phyloP scores from a whole-genome alignment of 1,139 yeast species.

The Blastobotrys malaysiensis region DNA sequence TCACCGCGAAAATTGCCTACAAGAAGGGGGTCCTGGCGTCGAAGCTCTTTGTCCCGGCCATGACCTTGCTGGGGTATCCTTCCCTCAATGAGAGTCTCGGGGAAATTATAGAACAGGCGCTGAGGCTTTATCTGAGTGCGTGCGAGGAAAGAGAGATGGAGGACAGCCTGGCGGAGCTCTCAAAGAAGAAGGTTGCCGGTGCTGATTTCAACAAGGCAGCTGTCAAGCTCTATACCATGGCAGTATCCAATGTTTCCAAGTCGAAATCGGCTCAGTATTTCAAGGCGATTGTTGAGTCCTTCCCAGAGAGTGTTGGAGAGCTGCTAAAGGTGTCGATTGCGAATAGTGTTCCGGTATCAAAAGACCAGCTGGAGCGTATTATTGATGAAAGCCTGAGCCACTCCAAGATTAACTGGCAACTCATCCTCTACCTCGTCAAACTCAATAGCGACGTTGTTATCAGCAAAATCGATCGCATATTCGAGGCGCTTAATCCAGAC shows the following conservation, averaged over 20 bases:
- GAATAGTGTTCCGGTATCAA: conserved; percentile 5
- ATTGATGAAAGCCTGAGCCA: conserved; percentile 2
- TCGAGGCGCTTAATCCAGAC: conserved; percentile 2
- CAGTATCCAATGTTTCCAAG: neutral
- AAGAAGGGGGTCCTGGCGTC: neutral
- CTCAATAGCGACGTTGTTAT: conserved; percentile 12
- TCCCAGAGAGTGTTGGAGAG: conserved; percentile 3
- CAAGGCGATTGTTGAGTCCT: conserved; percentile 1
- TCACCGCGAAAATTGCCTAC: neutral
- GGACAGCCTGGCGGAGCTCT: neutral
- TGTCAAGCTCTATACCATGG: neutral
- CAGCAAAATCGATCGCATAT: conserved; percentile 7
- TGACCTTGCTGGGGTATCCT: neutral
- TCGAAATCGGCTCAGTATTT: conserved; percentile 1
- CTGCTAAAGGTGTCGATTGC: conserved; percentile 8
- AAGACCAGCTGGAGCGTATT: conserved; percentile 2
- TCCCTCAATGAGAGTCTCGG: neutral
- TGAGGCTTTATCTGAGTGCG: neutral
- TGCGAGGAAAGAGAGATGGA: neutral
- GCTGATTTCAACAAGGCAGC: neutral
- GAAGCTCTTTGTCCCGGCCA: neutral
- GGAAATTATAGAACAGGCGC: neutral
- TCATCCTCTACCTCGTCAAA: conserved; percentile 3
- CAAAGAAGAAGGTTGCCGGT: neutral
- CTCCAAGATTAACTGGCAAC: conserved; percentile 6